Conservation (phyloP, 1,284 basidiomycete genomes). For the Cryptococcus floricola region DNA sequence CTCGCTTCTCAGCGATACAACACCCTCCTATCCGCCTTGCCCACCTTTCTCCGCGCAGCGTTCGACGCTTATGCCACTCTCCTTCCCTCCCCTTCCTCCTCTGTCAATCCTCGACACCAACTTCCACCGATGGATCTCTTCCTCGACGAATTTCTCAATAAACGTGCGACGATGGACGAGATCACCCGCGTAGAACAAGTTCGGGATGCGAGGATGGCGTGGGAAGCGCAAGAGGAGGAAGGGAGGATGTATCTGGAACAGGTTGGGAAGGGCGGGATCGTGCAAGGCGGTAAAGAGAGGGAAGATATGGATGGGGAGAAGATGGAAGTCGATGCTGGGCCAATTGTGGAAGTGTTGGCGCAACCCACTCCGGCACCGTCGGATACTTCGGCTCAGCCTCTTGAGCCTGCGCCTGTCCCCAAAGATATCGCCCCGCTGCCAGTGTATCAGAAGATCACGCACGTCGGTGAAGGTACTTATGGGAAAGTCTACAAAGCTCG, state of each 20-base stretch:
- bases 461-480: conserved; percentile 98
- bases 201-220: neutral
- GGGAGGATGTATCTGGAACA: neutral
- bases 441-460: conserved; percentile 81
- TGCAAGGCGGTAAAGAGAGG: conserved; percentile 32
- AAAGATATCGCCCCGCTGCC: neutral
- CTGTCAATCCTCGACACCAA: conserved; percentile 4
- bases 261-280: neutral
- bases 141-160: neutral
- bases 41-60: neutral
- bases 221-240: neutral
- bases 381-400: neutral
- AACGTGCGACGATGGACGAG: neutral
- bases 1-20: neutral
- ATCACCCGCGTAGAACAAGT: neutral
- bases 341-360: neutral
- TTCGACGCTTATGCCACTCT: neutral
- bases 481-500: conserved; percentile 98
- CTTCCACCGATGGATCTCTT: conserved; percentile 6
- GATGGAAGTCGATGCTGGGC: neutral
- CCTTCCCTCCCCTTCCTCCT: neutral
- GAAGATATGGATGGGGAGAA: neutral
- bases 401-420: neutral
- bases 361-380: neutral
- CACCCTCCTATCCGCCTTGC: neutral